Base-by-base conservation (phyloP, 768 basidiomycete genomes). In the Saitozyma sp. region DNA sequence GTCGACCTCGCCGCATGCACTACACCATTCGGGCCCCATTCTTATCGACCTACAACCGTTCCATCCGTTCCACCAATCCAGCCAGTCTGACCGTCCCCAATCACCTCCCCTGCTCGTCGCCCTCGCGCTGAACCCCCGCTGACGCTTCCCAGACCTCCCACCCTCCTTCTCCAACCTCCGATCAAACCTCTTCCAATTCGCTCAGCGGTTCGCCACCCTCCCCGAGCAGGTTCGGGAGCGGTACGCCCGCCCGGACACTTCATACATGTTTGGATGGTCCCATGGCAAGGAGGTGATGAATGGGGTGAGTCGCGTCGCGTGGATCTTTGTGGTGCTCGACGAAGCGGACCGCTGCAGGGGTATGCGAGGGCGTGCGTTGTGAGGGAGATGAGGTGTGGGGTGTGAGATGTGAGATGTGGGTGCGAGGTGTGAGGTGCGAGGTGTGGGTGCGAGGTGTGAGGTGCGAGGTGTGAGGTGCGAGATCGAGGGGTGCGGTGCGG, bases 201-300 rank as follows among this genome's bases (percentile, higher is more conserved):
- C 90, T 5, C 86, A 91, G 79, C 81, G 83, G 38, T 93, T 97
- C 75, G 88, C 90, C 0, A 82, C 83, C 20, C 82, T 95, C 9
- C 86, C 89, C 38, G 86, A 89, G 59, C 72, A 78, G 16, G 79
- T 80, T 16, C 84, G 89, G 52, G 92, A 96, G 76, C 85, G 84
- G 58, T 91, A 91, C 71, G 84, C 87, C 19, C 87, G 93, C 78
- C 82, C 86, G 1, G 80, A 79, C 29, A 89, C 87, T 68, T 85
- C 84, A 60, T 96, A 91, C 74, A 89, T 89, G 89, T 97, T 93
- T 78, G 95, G 95, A n/a, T 98, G 95, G 95, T 91, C 89, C 50
- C 91, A 95, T 80, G 95, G 95, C 58, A 96, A 97, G 87, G 95
- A 97, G 83, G 86, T 94, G 51, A 96, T 97, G 93, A 97, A 97